Conservation (phyloP, 1,139 yeast species). For the Wickerhamomyces sp. region DNA sequence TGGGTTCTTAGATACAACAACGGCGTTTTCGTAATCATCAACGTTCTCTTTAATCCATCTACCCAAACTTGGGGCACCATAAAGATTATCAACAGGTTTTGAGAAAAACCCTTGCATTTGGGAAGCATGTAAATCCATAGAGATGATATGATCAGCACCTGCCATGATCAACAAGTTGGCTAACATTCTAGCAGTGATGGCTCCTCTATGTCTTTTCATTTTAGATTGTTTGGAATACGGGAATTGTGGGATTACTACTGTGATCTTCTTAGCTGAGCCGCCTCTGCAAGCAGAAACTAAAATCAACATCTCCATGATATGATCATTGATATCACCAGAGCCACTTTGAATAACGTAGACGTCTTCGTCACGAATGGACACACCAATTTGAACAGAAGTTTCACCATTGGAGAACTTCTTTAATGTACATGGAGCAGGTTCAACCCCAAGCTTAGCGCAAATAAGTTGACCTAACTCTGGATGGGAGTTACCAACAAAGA, state of each 20-base stretch:
- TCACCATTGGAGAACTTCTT: conserved; percentile 95
- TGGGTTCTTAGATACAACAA: conserved; percentile 94
- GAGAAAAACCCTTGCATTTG: conserved; percentile 99
- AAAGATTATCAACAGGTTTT: conserved; percentile 92
- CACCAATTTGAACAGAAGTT: conserved; percentile 93
- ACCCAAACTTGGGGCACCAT: conserved; percentile 95
- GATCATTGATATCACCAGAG: conserved; percentile 84
- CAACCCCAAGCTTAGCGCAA: conserved; percentile 86
- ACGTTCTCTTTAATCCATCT: conserved; percentile 94
- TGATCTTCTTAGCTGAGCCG: conserved; percentile 93
- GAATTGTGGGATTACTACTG: conserved; percentile 96
- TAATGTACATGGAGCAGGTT: conserved; percentile 91
- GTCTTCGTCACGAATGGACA: conserved; percentile 92
- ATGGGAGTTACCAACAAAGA: conserved; percentile 94
- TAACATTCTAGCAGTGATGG: conserved; percentile 98
- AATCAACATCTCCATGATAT: conserved; percentile 92
- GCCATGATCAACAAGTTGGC: conserved; percentile 96
- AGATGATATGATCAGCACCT: conserved; percentile 97
- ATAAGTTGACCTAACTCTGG: conserved; percentile 89
- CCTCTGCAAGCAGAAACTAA: conserved; percentile 94
- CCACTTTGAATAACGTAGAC: conserved; percentile 95
- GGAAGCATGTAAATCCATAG: conserved; percentile 97
- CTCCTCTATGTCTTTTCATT: conserved; percentile 98
- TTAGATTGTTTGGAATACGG: conserved; percentile 97
- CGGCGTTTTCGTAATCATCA: conserved; percentile 75